Evolutionary conservation across 345 rosid species (phyloP).

Genomic region (Eucalyptus pauciflora): DNA sequence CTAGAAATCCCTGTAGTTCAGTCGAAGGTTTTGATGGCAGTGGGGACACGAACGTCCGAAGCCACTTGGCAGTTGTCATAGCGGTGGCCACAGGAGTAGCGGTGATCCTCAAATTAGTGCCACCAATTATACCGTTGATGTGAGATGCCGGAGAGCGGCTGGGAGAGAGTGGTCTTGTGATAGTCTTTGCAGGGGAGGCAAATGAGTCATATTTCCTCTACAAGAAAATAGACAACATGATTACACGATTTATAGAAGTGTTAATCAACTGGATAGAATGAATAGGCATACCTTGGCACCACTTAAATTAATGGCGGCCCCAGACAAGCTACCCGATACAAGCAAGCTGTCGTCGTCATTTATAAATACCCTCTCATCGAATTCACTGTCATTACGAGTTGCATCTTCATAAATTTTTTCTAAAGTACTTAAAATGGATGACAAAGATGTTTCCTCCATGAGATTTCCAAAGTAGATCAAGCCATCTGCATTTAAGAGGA

Average conservation of each 20-base stretch:
- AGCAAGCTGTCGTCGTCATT: conserved; percentile 82
- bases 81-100: conserved; percentile 90
- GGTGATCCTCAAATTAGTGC: conserved; percentile 34
- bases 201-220: conserved; percentile 68
- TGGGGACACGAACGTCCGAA: conserved; percentile 68
- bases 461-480: conserved; percentile 76
- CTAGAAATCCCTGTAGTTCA: conserved; percentile 56
- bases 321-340: conserved; percentile 62
- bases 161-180: conserved; percentile 82
- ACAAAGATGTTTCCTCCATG: conserved; percentile 69
- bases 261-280: not conserved
- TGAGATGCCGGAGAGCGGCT: conserved; percentile 60
- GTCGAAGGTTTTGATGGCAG: conserved; percentile 70
- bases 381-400: conserved; percentile 47
- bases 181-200: conserved; percentile 74
- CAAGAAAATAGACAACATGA: not conserved
- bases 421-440: conserved; percentile 44
- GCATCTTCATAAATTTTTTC: conserved; percentile 71
- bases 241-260: not conserved
- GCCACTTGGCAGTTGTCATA: conserved; percentile 99
- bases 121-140: conserved; percentile 37
- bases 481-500: conserved; percentile 44
- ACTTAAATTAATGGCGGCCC: conserved; percentile 37
- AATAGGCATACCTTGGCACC: conserved; percentile 45
- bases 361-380: conserved; percentile 83